Evolutionary conservation across 2,329 filamentous ascomycete genomes (phyloP), one percentile per base, ranked within the genome.

Genomic region (Colletotrichum falcatum): DNA sequence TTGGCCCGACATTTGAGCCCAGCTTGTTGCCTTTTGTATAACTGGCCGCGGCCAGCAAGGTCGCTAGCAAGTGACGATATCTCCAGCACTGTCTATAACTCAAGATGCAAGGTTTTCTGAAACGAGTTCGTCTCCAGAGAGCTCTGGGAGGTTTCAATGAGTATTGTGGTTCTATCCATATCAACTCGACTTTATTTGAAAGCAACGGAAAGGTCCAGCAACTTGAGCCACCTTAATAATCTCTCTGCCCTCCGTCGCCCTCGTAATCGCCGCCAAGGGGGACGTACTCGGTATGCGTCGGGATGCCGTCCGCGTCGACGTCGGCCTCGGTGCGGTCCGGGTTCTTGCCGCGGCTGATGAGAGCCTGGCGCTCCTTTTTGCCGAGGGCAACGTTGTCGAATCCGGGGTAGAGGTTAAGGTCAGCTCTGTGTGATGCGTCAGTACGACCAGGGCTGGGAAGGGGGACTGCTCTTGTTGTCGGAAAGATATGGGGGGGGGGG

Each of bases 371-470:
- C 76, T 89, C 87, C 77, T 89, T 89, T 71, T 78, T 79, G 20
- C 86, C 81, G 18, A 89, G 79, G 14, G 80, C 77, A 20, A 89
- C 83, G 5, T 79, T 75, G 72, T 89, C 85, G 69, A 89, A 89
- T 6, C 81, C 79, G 0, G 78, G 77, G 1, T 86, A 86, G 5
- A 89, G 77, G 12, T 78, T 46, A 2, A 68, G 71, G 74, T 88
- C 85, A 2, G 78, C 76, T 61, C 56, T 60, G 28, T 26, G 20
- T 11, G 20, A n/a, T n/a, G 30, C 16, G 51, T 54, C 51, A 54
- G 51, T 30, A 54, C 28, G 28, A n/a, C 51, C 30, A 4, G 11
- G 16, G 18, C 83, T 80, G 61, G 49, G 18, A 3, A 30, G 4
- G 23, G 35, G 26, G 55, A n/a, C n/a, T n/a, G n/a, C n/a, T n/a